Percentiles rank a stretch among this genome's conserved stretches.
Conservation (phyloP, 2,329 filamentous ascomycete genomes). For the Venturia pyrina region DNA sequence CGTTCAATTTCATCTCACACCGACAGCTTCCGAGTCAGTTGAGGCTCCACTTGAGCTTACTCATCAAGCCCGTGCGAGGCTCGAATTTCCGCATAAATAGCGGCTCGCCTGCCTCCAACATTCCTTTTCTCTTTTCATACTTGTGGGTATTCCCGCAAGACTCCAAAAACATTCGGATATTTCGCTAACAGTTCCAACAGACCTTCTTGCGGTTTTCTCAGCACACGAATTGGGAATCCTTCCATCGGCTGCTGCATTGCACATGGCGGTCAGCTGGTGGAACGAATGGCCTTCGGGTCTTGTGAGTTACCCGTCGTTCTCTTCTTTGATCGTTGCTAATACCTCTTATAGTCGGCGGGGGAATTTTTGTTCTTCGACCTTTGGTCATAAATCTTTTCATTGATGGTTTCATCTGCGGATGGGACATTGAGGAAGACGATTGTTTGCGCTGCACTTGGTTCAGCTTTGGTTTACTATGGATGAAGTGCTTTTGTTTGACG, state of each 20-base stretch:
- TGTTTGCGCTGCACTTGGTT: neutral
- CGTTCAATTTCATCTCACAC: too few species aligned
- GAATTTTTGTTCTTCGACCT: conserved; percentile 38
- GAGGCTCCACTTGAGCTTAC: too few species aligned
- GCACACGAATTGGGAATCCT: conserved; percentile 14
- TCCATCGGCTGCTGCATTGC: conserved; percentile 12
- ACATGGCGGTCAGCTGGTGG: conserved; percentile 10
- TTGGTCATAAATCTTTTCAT: conserved; percentile 30
- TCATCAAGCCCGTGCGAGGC: too few species aligned
- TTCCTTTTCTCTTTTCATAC: too few species aligned
- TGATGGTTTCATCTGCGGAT: conserved; percentile 25
- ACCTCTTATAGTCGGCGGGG: conserved; percentile 26
- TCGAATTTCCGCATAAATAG: too few species aligned
- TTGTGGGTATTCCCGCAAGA: too few species aligned
- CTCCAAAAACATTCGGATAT: too few species aligned
- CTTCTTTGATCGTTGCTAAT: too few species aligned
- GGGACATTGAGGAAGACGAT: conserved; percentile 27
- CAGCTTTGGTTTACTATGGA: too few species aligned
- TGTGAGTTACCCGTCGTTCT: conserved; percentile 9
- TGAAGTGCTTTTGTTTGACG: too few species aligned
- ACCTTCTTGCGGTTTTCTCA: conserved; percentile 13
- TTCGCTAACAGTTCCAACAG: conserved; percentile 7
- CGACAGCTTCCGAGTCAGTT: too few species aligned
- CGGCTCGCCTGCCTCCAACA: too few species aligned
- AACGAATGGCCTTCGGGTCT: conserved; percentile 37